phyloP scores from a whole-genome alignment of 768 basidiomycete genomes.

The Coprinopsis cinerea region DNA sequence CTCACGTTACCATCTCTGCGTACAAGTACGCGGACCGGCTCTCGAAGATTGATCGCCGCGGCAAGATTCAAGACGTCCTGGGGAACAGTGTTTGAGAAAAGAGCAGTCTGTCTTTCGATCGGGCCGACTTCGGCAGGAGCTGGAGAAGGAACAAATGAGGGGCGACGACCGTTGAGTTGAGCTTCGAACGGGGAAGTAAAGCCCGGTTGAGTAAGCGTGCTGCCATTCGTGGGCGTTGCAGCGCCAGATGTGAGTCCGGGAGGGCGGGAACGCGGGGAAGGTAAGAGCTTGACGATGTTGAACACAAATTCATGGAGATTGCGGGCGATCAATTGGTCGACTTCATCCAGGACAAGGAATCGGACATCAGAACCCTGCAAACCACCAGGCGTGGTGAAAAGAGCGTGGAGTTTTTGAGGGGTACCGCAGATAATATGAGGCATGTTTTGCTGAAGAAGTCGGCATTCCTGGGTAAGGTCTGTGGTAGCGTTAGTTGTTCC shows the following conservation, averaged over 20 bases:
- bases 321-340: constrained; percentile 95
- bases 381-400: constrained; percentile 78
- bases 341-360: constrained; percentile 94
- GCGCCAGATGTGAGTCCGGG: constrained; percentile 40
- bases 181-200: constrained; percentile 24
- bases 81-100: constrained; percentile 98
- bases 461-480: constrained; percentile 70
- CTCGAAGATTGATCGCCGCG: constrained; percentile 85
- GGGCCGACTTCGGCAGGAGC: constrained; percentile 34
- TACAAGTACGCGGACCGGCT: constrained; percentile 97
- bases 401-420: constrained; percentile 90
- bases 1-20: constrained; percentile 83
- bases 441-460: constrained; percentile 82
- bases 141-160: constrained; percentile 45
- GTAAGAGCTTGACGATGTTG: constrained; percentile 87
- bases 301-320: constrained; percentile 95
- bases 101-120: constrained; percentile 81
- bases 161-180: constrained; percentile 42
- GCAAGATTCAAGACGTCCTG: constrained; percentile 97
- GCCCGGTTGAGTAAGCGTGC: constrained; percentile 19
- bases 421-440: constrained; percentile 97
- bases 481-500: constrained; percentile 61
- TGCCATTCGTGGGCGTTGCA: constrained; percentile 24
- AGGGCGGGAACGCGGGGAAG: constrained; percentile 75
- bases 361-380: constrained; percentile 80